Evolutionary conservation across 805 yeast genomes (phyloP), one percentile per base, ranked within the genome.

Genomic region (Yamadazyma endophytica): DNA sequence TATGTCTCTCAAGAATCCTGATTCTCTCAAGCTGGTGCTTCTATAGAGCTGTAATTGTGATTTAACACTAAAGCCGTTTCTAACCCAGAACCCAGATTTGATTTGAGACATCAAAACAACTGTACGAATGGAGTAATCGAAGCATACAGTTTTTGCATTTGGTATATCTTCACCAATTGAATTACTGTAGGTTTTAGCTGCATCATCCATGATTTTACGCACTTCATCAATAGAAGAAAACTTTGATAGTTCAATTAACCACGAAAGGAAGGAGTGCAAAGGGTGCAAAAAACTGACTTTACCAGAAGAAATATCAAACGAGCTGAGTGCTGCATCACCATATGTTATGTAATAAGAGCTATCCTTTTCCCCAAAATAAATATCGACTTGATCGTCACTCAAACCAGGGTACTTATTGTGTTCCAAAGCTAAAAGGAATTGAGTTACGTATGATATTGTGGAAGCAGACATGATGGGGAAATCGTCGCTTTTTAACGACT

Each of bases 11-110:
- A 78, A 66, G 49, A 71, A 89, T 0, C 96, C 95, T 38, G 77
- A 75, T 41, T 89, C 97, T 33, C 97, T 66, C 29, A 89, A 68
- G 4, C 87, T 83, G 9, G 88, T 73, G 36, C 76, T 80, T 23
- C 82, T 73, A 52, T 90, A 90, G 35, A 88, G 77, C 43, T 79
- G 82, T 41, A 83, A 68, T 50, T 90, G 97, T 16, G 79, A 77
- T 24, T 82, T 69, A 4, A 87, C 78, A 24, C 89, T 81, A 36
- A 76, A 72, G 0, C 98, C 98, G 56, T 90, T 90, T 47, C 97
- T 73, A 0, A 90, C 96, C 97, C 97, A 90, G 35, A 82, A 73
- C 0, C 96, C 96, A 0, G 83, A 78, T 38, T 85, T 81, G 6
- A 90, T 83, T 47, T 92, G 97, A 0, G 96, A 77, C 42, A 86